Base-by-base conservation (phyloP, 1,139 yeast species). In the Sugiyamaella neomexicana region DNA sequence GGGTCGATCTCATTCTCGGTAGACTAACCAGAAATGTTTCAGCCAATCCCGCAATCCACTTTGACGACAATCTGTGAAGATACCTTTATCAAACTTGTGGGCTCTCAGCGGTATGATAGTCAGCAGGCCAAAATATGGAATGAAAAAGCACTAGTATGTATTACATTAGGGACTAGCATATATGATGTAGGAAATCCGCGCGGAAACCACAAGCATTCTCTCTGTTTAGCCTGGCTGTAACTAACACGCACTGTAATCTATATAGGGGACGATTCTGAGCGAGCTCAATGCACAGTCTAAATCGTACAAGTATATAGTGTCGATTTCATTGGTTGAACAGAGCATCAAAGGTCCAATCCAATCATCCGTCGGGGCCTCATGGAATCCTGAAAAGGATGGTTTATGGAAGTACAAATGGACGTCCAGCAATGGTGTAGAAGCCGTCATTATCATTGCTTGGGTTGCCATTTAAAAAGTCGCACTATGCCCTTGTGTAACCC, bases 381-480 rank as follows among this genome's bases (percentile, higher is more conserved):
- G 73, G 71, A 67, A 70, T 56, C 49, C 66, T 6, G 68, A 66
- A 31, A 67, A 67, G 43, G 75, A 71, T 52, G 75, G 75, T 7
- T 55, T 66, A n/a, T 69, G 70, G 70, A 65, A 67, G 34, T 55
- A 59, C 54, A 62, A 63, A 54, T 67, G 63, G 62, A 40, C 55
- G 15, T 55, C 59, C 7, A 60, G 58, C 6, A 49, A 50, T 2
- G 58, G 59, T 5, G 55, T 61, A 12, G 66, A 58, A 17, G 65
- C 64, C 8, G 51, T 71, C 16, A 59, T 70, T 15, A 66, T 67
- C 42, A 55, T 71, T 25, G 65, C 68, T n/a, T 71, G 74, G 74
- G 58, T 71, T 15, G 16, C 36, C 15, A 39, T 37, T 20, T 5
- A 20, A 20, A 3, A 20, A 20, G n/a, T n/a, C n/a, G n/a, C n/a